Conservation (phyloP, 805 yeast genomes). For the Lipomyces yamadae region DNA sequence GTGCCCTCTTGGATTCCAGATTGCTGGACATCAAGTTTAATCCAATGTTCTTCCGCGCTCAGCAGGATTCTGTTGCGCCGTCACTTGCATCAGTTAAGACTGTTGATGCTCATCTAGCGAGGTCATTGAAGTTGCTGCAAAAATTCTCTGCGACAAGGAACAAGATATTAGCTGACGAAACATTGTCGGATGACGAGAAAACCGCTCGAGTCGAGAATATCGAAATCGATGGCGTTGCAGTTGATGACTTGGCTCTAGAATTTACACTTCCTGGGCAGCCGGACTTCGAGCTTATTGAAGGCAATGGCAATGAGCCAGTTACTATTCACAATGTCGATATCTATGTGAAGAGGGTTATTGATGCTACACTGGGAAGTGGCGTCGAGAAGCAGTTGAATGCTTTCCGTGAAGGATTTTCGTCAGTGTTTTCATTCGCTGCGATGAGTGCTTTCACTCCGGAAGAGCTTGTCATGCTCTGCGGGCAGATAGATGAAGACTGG, state of each 20-base stretch:
- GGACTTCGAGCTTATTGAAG: constrained; percentile 58
- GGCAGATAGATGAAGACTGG: constrained; percentile 89
- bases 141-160: constrained; percentile 49
- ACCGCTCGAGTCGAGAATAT: constrained; percentile 18
- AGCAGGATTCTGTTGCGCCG: constrained; percentile 42
- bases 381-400: constrained; percentile 65
- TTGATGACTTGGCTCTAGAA: constrained; percentile 62
- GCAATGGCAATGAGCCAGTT: constrained; percentile 61
- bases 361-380: constrained; percentile 66
- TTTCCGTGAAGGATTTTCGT: constrained; percentile 79
- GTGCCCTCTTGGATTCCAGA: constrained; percentile 86
- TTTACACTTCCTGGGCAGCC: constrained; percentile 81
- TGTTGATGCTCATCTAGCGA: constrained; percentile 65
- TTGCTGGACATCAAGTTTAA: constrained; percentile 82
- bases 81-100: constrained; percentile 50
- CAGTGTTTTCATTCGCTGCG: constrained; percentile 78
- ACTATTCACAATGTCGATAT: constrained; percentile 58
- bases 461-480: constrained; percentile 75
- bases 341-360: constrained; percentile 63
- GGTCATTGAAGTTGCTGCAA: constrained; percentile 59
- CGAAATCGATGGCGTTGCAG: constrained; percentile 48
- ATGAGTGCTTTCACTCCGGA: constrained; percentile 70
- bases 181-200: constrained; percentile 24
- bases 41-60: constrained; percentile 62
- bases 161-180: constrained; percentile 22